phyloP scores from a whole-genome alignment of 139 green algal genomes.

The Tetraselmis striata region DNA sequence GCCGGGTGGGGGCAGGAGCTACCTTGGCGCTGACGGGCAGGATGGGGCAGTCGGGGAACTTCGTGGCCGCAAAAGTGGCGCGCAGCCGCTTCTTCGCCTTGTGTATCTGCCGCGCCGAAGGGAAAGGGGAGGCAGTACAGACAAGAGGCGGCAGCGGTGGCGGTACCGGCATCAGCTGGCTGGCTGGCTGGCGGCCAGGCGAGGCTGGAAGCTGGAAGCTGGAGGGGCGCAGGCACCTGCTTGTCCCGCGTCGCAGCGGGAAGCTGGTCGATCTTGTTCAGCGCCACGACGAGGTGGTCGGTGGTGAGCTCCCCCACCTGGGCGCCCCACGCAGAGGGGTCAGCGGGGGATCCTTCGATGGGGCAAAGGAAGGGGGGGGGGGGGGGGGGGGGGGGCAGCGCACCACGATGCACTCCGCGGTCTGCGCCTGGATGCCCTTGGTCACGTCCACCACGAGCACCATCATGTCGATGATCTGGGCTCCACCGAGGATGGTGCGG shows the following conservation, averaged over 20 bases:
- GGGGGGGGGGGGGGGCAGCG: neutral
- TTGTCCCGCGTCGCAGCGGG: slow-evolving; percentile 48
- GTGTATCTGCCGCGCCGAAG: slow-evolving; percentile 1
- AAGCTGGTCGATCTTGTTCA: slow-evolving; percentile 86
- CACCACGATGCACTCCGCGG: slow-evolving; percentile 81
- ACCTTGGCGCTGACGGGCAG: slow-evolving; percentile 59
- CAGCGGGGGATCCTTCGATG: no score
- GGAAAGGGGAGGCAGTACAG: no score
- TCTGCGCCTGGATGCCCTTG: slow-evolving; percentile 88
- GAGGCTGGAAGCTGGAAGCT: no score
- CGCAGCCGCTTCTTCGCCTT: slow-evolving; percentile 48
- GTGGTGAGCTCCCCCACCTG: slow-evolving; percentile 77
- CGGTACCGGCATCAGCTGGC: no score
- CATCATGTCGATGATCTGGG: slow-evolving; percentile 96
- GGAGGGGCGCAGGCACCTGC: no score
- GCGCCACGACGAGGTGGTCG: slow-evolving; percentile 71
- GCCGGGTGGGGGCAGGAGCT: no score
- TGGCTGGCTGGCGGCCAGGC: no score
- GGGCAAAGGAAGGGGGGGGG: no score
- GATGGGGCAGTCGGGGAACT: slow-evolving; percentile 69
- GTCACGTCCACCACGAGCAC: slow-evolving; percentile 90
- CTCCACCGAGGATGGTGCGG: slow-evolving; percentile 87
- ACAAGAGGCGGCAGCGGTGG: no score
- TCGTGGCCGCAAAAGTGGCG: slow-evolving; percentile 68
- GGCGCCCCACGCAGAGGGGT: no score